A percentile compares a stretch with the other conserved stretches of the same genome.
phyloP scores from a whole-genome alignment of 2,329 filamentous ascomycete species.

The Aureobasidium namibiae region DNA sequence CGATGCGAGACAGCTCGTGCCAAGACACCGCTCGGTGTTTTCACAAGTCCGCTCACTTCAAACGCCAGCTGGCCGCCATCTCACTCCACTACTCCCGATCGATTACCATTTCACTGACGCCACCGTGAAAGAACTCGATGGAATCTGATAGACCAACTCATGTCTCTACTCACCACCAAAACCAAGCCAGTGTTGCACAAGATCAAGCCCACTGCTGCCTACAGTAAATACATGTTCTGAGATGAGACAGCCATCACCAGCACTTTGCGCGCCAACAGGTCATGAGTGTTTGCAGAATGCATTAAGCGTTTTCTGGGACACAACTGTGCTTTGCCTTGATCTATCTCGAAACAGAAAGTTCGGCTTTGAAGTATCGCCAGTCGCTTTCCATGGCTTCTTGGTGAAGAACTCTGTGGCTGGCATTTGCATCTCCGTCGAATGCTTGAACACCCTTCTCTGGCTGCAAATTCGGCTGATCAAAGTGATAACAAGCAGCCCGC shows the following conservation, averaged over 20 bases:
- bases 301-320: background rate
- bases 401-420: background rate
- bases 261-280: background rate
- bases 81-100: background rate
- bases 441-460: background rate
- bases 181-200: background rate
- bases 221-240: background rate
- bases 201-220: background rate
- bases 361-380: background rate
- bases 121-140: background rate
- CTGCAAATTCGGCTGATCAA: background rate
- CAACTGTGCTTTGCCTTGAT: background rate
- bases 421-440: background rate
- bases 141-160: background rate
- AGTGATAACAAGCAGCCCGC: background rate
- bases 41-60: background rate
- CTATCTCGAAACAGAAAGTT: too few relatives aligned
- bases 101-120: background rate
- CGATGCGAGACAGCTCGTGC: background rate
- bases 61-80: background rate
- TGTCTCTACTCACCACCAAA: background rate
- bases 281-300: background rate
- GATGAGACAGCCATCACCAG: background rate
- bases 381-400: background rate
- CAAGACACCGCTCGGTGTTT: background rate